Base-by-base conservation (phyloP, 805 yeast species). In the Ogataea paraovalis region DNA sequence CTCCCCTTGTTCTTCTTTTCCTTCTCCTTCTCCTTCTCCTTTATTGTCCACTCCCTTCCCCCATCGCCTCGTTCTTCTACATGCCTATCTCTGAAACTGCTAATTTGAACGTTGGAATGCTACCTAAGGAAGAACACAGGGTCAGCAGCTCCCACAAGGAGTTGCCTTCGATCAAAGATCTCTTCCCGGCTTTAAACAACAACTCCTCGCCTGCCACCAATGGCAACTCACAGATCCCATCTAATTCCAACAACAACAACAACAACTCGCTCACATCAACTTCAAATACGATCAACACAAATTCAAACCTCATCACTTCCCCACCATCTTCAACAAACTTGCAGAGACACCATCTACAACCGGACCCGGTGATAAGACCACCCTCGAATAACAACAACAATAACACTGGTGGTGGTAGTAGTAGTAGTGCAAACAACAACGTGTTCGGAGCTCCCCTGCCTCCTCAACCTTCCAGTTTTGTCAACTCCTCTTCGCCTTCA, bases 91-190 rank as follows among this genome's bases (percentile, higher is more conserved):
- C 27, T 39, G 41, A 23, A 19, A 16, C 27, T 14, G 41, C 19
- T 7, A 39, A 39, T 10, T 9, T 21, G 19, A 22, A 6, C 8
- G 28, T 23, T 13, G 30, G n/a, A 21, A 39, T 25, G 20, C 12
- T 23, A 39, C 41, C 41, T 21, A 25, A 25, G 22, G 30, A 21
- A 21, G 41, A 39, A 14, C 20, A 39, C 8, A 5, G n/a, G 25
- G 22, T 14, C 14, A 16, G 10, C 14, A 16, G 10, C 28, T 25
- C 45, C 20, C 16, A 21, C 14, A 52, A 48, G 40, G 59, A 54
- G 43, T 49, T 57, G 10, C 61, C 61, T 13, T 56, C 61, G 4
- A 56, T 57, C 18, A 57, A 56, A 25, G 57, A 57, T 30, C 45
- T 57, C 13, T 57, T 57, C 39, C 61, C 61, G 8, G 45, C 57